Evolutionary conservation across 257 asterid genomes (phyloP), one percentile per base, ranked within the genome.

Genomic region (Jasminum sambac): DNA sequence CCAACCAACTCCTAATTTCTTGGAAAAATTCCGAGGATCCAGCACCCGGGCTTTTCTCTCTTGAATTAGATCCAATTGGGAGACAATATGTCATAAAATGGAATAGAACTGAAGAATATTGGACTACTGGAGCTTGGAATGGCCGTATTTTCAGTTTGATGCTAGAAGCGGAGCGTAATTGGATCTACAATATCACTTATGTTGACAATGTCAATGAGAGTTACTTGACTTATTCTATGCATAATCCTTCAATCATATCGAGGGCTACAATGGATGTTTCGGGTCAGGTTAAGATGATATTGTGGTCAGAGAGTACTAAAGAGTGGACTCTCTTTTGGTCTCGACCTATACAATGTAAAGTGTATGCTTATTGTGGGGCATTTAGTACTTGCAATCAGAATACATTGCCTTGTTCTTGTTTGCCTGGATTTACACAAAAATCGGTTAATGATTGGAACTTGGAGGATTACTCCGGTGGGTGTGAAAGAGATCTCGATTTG

Each of bases 391-490:
- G 90, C 60, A 76, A 74, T 55, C 73, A 72, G 43, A 77, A 63
- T 30, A 48, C 55, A 25, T 16, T 46, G 48, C 81, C 85, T 12
- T 86, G 90, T 30, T 24, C 66, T 34, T 86, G 90, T 74, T 72
- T 83, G 72, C 50, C 66, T 0, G 85, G 88, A 16, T 86, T 72
- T 37, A 30, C 55, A 24, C 75, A 12, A 1, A 77, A 14, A 19
- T 74, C 74, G 0, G 66, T 72, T 1, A 11, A 16, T 34, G 79
- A 81, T 40, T 79, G 90, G 90, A 55, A 3, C 10, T 52, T 61
- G 73, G 59, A 69, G 11, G 90, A 86, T 74, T 82, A 30, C 72
- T 75, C 88, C 0, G 76, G 82, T 39, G 90, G 90, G 12, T 86
- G 90, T 46, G 66, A 5, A 57, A 74, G 84, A 61, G 58, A 65